phyloP scores from a whole-genome alignment of 2,329 filamentous ascomycete species.

The Rugonectria rugulosa region DNA sequence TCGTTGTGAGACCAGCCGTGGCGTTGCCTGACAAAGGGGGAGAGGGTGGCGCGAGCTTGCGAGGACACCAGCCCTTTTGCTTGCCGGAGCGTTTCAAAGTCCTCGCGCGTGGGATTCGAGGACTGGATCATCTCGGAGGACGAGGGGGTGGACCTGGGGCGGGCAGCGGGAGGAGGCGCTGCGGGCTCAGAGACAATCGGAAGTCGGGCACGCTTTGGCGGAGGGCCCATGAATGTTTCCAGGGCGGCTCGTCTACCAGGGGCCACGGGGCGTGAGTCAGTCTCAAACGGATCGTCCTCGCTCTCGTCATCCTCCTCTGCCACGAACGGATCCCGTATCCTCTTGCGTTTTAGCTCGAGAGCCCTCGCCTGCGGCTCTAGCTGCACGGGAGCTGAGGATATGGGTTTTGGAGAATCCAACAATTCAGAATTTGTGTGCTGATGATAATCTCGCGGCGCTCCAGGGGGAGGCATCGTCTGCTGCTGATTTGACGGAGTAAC shows the following conservation, averaged over 20 bases:
- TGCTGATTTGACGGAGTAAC: conserved; percentile 34
- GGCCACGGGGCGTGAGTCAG: conserved; percentile 38
- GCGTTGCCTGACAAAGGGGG: conserved; percentile 35
- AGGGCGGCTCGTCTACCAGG: conserved; percentile 31
- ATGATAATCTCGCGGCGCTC: conserved; percentile 32
- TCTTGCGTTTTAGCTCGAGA: conserved; percentile 2
- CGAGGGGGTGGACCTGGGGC: conserved; percentile 3
- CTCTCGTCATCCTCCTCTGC: conserved; percentile 32
- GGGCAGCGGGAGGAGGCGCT: conserved; percentile 7
- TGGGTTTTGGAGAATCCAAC: conserved; percentile 22
- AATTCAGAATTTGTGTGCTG: conserved; percentile 31
- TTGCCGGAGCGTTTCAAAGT: conserved; percentile 39
- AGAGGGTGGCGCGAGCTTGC: conserved; percentile 34
- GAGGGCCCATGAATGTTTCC: conserved; percentile 19
- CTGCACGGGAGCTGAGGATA: conserved; percentile 15
- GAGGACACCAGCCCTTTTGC: conserved; percentile 32
- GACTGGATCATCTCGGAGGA: conserved; percentile 10
- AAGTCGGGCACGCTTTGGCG: conserved; percentile 23
- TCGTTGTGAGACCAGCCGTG: conserved; percentile 54
- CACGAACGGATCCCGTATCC: conserved; percentile 1
- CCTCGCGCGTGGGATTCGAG: conserved; percentile 12
- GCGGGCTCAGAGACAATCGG: background rate
- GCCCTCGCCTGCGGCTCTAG: background rate
- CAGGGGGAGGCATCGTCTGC: conserved; percentile 17
- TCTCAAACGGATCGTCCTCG: conserved; percentile 39